phyloP scores from a whole-genome alignment of 176 grass and related monocot genomes.

The Rhynchospora pubera region DNA sequence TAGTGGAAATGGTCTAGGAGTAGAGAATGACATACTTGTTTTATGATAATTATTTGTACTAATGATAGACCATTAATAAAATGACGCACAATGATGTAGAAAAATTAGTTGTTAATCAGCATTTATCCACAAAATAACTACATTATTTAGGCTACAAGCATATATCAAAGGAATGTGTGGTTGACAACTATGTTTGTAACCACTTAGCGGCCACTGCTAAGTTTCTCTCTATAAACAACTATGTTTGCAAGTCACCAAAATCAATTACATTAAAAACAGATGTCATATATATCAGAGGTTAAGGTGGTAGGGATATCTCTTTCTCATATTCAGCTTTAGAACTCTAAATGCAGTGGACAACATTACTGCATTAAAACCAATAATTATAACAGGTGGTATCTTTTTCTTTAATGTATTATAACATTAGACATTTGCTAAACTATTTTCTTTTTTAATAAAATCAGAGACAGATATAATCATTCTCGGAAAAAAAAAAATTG shows the following conservation, averaged over 20 bases:
- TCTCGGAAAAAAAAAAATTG: background rate
- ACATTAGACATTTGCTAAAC: background rate
- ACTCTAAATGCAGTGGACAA: background rate
- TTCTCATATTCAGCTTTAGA: background rate
- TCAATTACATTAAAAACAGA: background rate
- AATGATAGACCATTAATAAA: background rate
- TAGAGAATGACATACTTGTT: background rate
- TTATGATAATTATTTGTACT: background rate
- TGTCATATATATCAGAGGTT: background rate
- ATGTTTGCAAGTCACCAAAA: background rate
- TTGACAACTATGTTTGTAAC: background rate
- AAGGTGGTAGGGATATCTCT: constrained; percentile 7
- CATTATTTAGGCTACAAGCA: background rate
- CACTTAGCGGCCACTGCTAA: too few species aligned
- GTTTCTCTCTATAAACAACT: too few species aligned
- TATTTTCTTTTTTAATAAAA: background rate
- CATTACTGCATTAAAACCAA: background rate
- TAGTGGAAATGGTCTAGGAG: background rate
- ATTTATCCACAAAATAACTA: background rate
- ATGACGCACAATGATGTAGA: background rate
- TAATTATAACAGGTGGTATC: background rate
- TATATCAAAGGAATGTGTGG: background rate
- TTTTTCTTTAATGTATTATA: too few species aligned
- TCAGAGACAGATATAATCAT: background rate
- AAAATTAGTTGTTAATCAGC: background rate